phyloP scores from a whole-genome alignment of 1,284 basidiomycete genomes.

The Pseudozyma thailandica region DNA sequence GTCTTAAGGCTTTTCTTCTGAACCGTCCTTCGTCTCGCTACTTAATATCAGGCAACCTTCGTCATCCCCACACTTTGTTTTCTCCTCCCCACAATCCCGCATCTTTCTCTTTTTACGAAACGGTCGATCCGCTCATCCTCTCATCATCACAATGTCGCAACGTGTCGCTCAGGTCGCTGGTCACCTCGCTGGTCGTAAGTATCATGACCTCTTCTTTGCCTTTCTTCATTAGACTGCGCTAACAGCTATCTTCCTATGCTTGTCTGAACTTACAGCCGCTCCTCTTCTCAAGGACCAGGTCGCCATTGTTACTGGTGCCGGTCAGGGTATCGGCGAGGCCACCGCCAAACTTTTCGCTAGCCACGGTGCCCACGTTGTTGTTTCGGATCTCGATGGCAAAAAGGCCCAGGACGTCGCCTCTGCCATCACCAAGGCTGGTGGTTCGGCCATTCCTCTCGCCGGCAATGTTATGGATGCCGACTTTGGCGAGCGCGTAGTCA shows the following conservation, averaged over 20 bases:
- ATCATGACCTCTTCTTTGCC: neutral
- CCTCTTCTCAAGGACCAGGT: slow-evolving; percentile 75
- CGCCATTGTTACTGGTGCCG: slow-evolving; percentile 81
- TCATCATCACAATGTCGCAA: slow-evolving; percentile 36
- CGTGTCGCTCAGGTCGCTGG: slow-evolving; percentile 49
- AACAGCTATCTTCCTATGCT: neutral
- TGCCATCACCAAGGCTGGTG: slow-evolving; percentile 76
- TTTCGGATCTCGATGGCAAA: slow-evolving; percentile 74
- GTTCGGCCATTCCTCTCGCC: slow-evolving; percentile 72
- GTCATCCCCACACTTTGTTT: no score
- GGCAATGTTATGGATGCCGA: slow-evolving; percentile 70
- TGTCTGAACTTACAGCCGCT: slow-evolving; percentile 19
- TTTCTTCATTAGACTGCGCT: neutral
- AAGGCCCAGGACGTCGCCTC: slow-evolving; percentile 48
- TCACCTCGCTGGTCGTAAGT: slow-evolving; percentile 53
- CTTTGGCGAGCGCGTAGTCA: slow-evolving; percentile 81
- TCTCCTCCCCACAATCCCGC: no score
- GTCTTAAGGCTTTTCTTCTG: no score
- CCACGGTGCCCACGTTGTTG: slow-evolving; percentile 87
- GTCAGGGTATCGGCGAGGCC: slow-evolving; percentile 66
- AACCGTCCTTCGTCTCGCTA: no score
- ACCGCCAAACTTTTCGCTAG: slow-evolving; percentile 81
- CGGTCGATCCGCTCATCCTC: no score
- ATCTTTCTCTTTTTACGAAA: no score
- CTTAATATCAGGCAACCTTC: no score